A percentile compares a stretch with the other conserved stretches of the same genome.
These are phyloP conservation scores for Conringia planisiliqua DNA, from an alignment of 345 rosid species.

Conservation along the genomic window DNA sequence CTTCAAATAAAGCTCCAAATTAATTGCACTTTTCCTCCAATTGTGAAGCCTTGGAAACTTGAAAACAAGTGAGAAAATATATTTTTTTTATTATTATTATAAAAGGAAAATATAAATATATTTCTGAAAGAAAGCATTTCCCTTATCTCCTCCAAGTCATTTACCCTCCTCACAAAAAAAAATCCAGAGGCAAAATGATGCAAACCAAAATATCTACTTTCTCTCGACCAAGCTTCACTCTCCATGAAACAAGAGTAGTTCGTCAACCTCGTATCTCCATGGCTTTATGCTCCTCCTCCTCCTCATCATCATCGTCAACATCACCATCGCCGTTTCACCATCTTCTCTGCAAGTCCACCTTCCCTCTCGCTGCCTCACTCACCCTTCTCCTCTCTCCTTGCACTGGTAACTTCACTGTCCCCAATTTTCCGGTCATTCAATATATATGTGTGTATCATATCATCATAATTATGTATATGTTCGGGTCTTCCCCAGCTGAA, in stretches of 20 bases:
- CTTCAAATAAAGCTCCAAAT: background rate
- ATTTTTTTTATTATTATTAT: background rate
- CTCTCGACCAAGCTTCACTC: slow-evolving; percentile 24
- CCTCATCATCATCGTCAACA: slow-evolving; percentile 22
- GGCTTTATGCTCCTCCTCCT: slow-evolving; percentile 5
- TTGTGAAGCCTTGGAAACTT: background rate
- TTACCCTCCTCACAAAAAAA: slow-evolving; percentile 31
- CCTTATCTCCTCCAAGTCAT: slow-evolving; percentile 19
- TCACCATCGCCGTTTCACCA: slow-evolving; percentile 20
- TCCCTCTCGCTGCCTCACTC: slow-evolving; percentile 68
- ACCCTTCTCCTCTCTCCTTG: slow-evolving; percentile 61
- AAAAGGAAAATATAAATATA: background rate
- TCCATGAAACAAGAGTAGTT: slow-evolving; percentile 22
- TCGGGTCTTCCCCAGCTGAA: slow-evolving; percentile 49
- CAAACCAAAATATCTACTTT: slow-evolving; percentile 33
- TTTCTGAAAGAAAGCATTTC: background rate
- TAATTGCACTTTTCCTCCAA: background rate
- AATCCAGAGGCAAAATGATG: slow-evolving; percentile 33
- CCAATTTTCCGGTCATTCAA: background rate
- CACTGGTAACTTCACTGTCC: slow-evolving; percentile 45
- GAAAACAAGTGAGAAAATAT: background rate
- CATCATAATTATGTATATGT: background rate
- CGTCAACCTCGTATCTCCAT: slow-evolving; percentile 32
- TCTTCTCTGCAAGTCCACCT: slow-evolving; percentile 37
- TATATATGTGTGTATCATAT: background rate